Percentiles rank a stretch among this genome's conserved stretches.
Conservation (phyloP, 345 rosid species). For the Limnanthes douglasii region DNA sequence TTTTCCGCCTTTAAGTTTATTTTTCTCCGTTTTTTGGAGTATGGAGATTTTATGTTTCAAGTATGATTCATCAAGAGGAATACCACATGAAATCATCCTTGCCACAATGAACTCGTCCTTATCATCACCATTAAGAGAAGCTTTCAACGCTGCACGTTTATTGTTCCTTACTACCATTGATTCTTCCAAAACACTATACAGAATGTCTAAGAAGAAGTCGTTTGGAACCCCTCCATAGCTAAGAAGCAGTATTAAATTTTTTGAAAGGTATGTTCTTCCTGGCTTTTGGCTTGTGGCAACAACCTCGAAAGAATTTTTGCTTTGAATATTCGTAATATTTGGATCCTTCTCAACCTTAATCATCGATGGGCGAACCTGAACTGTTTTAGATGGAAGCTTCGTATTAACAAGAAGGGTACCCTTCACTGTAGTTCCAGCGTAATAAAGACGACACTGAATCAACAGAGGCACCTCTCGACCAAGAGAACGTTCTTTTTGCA, state of each 20-base stretch:
- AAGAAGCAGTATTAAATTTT: constrained; percentile 45
- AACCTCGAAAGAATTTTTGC: constrained; percentile 42
- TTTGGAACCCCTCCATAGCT: constrained; percentile 72
- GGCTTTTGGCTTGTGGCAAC: constrained; percentile 59
- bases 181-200: constrained; percentile 37
- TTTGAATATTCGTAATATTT: constrained; percentile 7
- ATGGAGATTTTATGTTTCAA: constrained; percentile 27
- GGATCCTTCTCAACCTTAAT: constrained; percentile 37
- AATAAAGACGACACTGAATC: constrained; percentile 63
- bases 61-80: constrained; percentile 53
- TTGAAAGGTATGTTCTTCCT: constrained; percentile 27
- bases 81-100: constrained; percentile 52
- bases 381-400: constrained; percentile 34
- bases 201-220: constrained; percentile 28
- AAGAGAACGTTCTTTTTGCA: too few relatives aligned
- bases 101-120: constrained; percentile 29
- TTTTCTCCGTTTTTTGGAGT: constrained; percentile 29
- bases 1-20: constrained; percentile 36
- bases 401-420: constrained; percentile 68
- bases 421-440: constrained; percentile 54
- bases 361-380: constrained; percentile 55
- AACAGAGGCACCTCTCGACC: too few relatives aligned
- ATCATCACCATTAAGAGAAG: constrained; percentile 29
- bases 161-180: constrained; percentile 19
- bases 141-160: constrained; percentile 35